Percentiles rank a stretch among this genome's conserved stretches.
Conservation (phyloP, 2,329 filamentous ascomycete genomes). For the Diaporthe citrichinensis region DNA sequence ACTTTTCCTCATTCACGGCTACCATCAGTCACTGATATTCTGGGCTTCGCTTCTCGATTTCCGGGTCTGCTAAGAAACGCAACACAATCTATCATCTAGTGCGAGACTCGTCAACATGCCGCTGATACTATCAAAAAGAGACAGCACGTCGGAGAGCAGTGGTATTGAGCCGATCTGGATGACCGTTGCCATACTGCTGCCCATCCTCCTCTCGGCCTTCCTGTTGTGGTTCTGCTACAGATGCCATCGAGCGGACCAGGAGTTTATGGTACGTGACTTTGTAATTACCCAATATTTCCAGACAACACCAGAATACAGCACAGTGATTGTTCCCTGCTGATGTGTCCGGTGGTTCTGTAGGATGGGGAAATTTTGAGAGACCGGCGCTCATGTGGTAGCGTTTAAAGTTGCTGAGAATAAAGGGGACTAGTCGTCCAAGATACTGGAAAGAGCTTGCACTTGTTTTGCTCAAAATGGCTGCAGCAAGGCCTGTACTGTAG, state of each 20-base stretch:
- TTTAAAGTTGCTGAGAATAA: neutral
- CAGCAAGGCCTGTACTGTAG: neutral
- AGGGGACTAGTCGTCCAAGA: neutral
- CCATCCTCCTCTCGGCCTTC: neutral
- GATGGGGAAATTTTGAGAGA: neutral
- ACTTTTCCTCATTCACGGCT: neutral
- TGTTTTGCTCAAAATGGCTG: neutral
- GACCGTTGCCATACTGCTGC: slow-evolving; percentile 33
- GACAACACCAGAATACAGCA: rapidly evolving
- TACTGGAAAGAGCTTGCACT: neutral
- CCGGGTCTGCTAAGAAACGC: no score
- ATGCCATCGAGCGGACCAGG: neutral
- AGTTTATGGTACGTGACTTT: neutral
- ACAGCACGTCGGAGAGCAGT: slow-evolving; percentile 4
- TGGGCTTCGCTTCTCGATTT: neutral
- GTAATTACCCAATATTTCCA: no score
- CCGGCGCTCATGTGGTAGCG: neutral
- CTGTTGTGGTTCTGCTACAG: slow-evolving; percentile 33
- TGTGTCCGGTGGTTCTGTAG: neutral
- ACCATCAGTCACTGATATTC: no score
- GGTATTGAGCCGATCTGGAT: slow-evolving; percentile 36
- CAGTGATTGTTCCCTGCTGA: neutral
- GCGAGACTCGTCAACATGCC: neutral
- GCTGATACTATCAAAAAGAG: slow-evolving; percentile 10
- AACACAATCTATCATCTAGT: neutral